Evolutionary conservation across 2,329 filamentous ascomycete species (phyloP).

Genomic region (Alternaria ventricosa): DNA sequence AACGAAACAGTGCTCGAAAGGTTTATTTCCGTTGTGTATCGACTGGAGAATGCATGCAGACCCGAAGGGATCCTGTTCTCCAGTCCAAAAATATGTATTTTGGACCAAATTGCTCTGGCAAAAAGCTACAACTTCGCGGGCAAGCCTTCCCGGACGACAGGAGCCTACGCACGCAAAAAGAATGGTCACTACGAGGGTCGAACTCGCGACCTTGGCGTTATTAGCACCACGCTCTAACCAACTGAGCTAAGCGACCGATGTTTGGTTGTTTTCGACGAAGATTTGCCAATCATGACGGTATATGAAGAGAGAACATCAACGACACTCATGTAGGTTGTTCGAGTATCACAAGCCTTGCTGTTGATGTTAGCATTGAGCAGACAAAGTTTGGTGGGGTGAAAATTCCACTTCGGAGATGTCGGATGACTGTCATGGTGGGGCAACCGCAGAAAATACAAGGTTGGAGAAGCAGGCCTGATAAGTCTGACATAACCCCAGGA

Average conservation of each 20-base stretch:
- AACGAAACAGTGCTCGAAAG: background rate
- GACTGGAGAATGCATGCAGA: background rate
- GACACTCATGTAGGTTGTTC: rapidly evolving
- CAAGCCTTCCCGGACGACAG: background rate
- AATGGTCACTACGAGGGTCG: constrained; percentile 22
- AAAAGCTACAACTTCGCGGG: background rate
- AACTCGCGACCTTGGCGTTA: constrained; percentile 24
- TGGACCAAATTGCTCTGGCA: background rate
- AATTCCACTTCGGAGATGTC: constrained; percentile 1
- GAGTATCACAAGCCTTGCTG: background rate
- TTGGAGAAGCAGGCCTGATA: background rate
- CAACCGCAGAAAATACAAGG: background rate
- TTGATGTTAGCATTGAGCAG: background rate
- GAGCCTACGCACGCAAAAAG: constrained; percentile 3
- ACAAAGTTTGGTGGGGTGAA: background rate
- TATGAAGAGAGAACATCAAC: rapidly evolving
- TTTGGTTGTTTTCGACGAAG: constrained; percentile 8
- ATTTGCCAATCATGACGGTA: rapidly evolving
- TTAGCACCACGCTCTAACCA: constrained; percentile 26
- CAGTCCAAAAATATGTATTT: background rate
- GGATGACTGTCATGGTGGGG: constrained; percentile 3
- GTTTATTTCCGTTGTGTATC: background rate
- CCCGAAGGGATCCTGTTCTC: rapidly evolving
- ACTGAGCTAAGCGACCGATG: constrained; percentile 23
- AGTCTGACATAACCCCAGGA: background rate